Evolutionary conservation across 441 rosid species (phyloP).

Genomic region (Theobroma grandiflorum): DNA sequence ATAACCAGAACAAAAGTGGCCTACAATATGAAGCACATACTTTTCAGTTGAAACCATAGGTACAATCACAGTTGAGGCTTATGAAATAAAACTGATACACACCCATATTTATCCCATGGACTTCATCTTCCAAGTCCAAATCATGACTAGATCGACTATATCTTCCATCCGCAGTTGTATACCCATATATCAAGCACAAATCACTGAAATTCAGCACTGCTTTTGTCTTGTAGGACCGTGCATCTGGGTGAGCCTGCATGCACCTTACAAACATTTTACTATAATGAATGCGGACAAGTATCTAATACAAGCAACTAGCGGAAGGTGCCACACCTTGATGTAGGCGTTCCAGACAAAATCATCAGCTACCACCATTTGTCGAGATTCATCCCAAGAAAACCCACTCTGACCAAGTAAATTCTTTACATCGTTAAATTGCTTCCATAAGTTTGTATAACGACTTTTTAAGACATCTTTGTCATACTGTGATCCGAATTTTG

Average conservation of each 20-base stretch:
- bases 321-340: conserved; percentile 58
- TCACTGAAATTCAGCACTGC: conserved; percentile 72
- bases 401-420: conserved; percentile 74
- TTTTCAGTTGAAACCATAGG: background rate
- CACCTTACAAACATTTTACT: conserved; percentile 24
- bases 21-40: conserved; percentile 8
- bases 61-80: background rate
- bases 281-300: background rate
- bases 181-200: conserved; percentile 79
- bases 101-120: conserved; percentile 63
- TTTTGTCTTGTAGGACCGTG: conserved; percentile 75
- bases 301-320: conserved; percentile 7
- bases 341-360: conserved; percentile 70
- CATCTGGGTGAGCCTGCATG: conserved; percentile 80
- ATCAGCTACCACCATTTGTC: conserved; percentile 78
- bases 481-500: conserved; percentile 77
- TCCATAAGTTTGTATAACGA: conserved; percentile 84
- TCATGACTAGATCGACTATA: conserved; percentile 95
- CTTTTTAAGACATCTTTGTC: conserved; percentile 82
- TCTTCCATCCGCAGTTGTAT: conserved; percentile 90
- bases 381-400: conserved; percentile 84
- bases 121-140: conserved; percentile 73
- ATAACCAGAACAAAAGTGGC: background rate
- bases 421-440: conserved; percentile 79
- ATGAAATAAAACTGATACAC: conserved; percentile 32